phyloP scores from a whole-genome alignment of 1,139 yeast species.

The Suhomyces choctaworum region DNA sequence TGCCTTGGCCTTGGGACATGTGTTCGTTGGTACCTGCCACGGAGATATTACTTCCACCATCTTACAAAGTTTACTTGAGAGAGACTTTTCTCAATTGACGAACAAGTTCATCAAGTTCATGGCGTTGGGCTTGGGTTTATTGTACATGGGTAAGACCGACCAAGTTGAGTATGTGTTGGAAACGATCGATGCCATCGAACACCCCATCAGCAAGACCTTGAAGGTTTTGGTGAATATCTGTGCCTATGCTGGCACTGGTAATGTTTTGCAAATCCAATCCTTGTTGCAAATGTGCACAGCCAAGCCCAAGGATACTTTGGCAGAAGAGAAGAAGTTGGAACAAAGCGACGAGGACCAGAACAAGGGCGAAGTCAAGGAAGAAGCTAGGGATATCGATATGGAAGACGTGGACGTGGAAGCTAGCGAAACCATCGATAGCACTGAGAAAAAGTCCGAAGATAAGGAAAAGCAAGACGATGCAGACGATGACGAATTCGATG shows the following conservation, averaged over 20 bases:
- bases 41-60: constrained; percentile 92
- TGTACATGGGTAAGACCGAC: constrained; percentile 93
- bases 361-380: constrained; percentile 15
- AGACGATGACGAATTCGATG: constrained; percentile 30
- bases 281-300: constrained; percentile 86
- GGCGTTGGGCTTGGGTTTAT: constrained; percentile 88
- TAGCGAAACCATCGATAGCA: background rate
- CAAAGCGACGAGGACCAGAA: constrained; percentile 41
- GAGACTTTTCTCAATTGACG: constrained; percentile 73
- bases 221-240: constrained; percentile 90
- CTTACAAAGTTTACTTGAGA: constrained; percentile 84
- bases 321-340: constrained; percentile 38
- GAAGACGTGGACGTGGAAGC: constrained; percentile 31
- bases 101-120: constrained; percentile 87
- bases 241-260: constrained; percentile 98
- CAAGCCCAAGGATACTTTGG: constrained; percentile 39
- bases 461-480: constrained; percentile 28
- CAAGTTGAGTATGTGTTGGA: constrained; percentile 94
- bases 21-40: constrained; percentile 93
- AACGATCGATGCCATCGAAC: constrained; percentile 92
- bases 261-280: constrained; percentile 91
- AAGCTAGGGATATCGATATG: constrained; percentile 19
- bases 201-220: constrained; percentile 86
- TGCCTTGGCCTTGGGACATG: constrained; percentile 89
- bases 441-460: constrained; percentile 15